Evolutionary conservation across 73 alveolate genomes (phyloP).

Genomic region (Paramecium tetraurelia): DNA sequence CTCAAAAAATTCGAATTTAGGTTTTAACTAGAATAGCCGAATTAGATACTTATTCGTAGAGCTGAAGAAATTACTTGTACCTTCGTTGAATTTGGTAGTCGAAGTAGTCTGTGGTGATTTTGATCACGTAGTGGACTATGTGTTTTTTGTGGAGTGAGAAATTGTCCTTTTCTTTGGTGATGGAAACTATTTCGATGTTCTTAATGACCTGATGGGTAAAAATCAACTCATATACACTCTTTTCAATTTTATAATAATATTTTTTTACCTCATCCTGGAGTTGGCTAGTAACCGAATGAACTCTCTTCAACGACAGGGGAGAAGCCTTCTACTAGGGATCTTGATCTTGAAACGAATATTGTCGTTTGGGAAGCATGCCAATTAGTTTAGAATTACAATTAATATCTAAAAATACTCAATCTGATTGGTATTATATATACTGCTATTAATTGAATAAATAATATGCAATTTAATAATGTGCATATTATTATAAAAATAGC

Average conservation of each 20-base stretch:
- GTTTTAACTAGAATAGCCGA: neutral
- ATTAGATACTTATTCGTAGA: neutral
- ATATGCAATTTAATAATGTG: neutral
- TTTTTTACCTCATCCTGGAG: neutral
- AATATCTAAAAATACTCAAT: neutral
- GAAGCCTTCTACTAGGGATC: neutral
- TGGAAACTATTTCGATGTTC: neutral
- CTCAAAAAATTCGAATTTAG: neutral
- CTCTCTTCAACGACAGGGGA: neutral
- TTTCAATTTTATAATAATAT: neutral
- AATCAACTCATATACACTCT: constrained; percentile 5
- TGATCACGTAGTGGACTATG: constrained; percentile 3
- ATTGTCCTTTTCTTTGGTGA: neutral
- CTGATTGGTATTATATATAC: neutral
- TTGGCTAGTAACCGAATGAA: neutral
- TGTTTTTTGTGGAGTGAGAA: constrained; percentile 5
- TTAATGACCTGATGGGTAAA: constrained; percentile 21
- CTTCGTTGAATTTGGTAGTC: constrained; percentile 14
- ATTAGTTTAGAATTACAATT: neutral
- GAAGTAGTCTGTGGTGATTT: constrained; percentile 32
- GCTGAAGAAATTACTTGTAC: neutral
- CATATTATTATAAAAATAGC: neutral
- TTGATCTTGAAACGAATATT: neutral
- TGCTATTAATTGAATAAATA: neutral
- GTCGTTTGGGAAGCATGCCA: neutral